Evolutionary conservation across 2,329 filamentous ascomycete species (phyloP), one percentile per base, ranked within the genome.

Genomic region (Domatiomyces catenatus): DNA sequence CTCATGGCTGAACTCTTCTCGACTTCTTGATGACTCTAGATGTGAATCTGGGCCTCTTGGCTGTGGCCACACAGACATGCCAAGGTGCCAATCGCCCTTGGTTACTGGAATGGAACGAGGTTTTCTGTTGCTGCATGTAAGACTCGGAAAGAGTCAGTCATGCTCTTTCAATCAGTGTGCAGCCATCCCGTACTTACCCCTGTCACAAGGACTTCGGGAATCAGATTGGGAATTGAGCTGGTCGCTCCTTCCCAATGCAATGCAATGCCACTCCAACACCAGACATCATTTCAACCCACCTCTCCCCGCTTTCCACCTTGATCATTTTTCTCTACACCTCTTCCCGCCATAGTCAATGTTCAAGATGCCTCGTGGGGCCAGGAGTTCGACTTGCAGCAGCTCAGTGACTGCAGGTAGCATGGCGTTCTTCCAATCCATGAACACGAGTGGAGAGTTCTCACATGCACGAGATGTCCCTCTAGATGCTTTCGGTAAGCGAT

Each of bases 1-100:
- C 62, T 49, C 55, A 54, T 49, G 53, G 56, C 24, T 59, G 60
- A 59, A 56, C 20, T 39, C 8, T 15, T 5, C 5, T 15, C 5
- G 32, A 15, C 10, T 39, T 15, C 8, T 39, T 39, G 32, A 12
- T 39, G 32, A 1, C 32, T 39, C 15, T 8, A 39, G 32, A 39
- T 3, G 15, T 39, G 32, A 15, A 39, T 39, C 15, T 39, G 32
- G 12, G 12, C 12, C 10, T 39, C 32, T 8, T 39, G 32, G 32
- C 32, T 12, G 10, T 39, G 32, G 15, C 32, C 32, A 39, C 15
- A 39, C 32, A 39, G 22, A 39, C 15, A 12, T 39, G 32, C 10
- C 32, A 15, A 15, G 32, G 32, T 15, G 32, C 32, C 7, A 39
- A 10, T 15, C 10, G 10, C 10, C 32, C 32, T 2, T 39, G 32